These are phyloP conservation scores for Rhodotorula glutinis DNA, from an alignment of 1,284 basidiomycete genomes.

Conservation along the genomic window DNA sequence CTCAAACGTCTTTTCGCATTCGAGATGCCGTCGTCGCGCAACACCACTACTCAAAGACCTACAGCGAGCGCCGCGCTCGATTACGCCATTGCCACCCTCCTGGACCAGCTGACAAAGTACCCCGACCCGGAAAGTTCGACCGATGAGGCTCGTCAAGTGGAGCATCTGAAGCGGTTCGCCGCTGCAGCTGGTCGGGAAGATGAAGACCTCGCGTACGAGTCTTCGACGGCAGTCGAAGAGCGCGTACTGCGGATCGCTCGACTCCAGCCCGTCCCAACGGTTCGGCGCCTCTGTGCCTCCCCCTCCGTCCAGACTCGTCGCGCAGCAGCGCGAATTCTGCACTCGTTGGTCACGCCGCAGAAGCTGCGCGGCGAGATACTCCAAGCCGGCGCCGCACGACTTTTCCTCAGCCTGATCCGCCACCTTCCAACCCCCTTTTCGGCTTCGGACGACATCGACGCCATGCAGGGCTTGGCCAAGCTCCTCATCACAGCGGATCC, in stretches of 20 bases:
- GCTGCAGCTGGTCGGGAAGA: constrained; percentile 30
- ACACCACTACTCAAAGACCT: constrained; percentile 26
- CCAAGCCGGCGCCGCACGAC: constrained; percentile 76
- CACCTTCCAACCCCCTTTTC: constrained; percentile 17
- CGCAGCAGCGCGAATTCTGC: constrained; percentile 56
- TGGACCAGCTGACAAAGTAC: constrained; percentile 68
- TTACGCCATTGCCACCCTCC: constrained; percentile 71
- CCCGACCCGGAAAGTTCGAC: constrained; percentile 62
- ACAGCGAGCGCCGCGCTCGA: constrained; percentile 54
- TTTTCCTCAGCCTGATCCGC: constrained; percentile 63
- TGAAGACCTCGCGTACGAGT: constrained; percentile 44
- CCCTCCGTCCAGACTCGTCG: constrained; percentile 49
- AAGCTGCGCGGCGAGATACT: constrained; percentile 72
- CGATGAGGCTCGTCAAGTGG: constrained; percentile 60
- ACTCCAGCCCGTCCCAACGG: constrained; percentile 46
- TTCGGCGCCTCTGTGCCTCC: constrained; percentile 60
- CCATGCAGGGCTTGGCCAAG: constrained; percentile 87
- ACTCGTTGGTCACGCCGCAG: constrained; percentile 72
- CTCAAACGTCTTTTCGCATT: constrained; percentile 64
- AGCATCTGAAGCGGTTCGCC: constrained; percentile 33
- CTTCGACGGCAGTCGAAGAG: constrained; percentile 1
- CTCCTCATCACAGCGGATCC: constrained; percentile 88
- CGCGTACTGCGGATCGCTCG: constrained; percentile 12
- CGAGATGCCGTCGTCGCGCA: constrained; percentile 40
- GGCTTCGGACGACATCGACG: constrained; percentile 55